Conservation (phyloP, 768 basidiomycete genomes). For the Phylloporus scabripes region DNA sequence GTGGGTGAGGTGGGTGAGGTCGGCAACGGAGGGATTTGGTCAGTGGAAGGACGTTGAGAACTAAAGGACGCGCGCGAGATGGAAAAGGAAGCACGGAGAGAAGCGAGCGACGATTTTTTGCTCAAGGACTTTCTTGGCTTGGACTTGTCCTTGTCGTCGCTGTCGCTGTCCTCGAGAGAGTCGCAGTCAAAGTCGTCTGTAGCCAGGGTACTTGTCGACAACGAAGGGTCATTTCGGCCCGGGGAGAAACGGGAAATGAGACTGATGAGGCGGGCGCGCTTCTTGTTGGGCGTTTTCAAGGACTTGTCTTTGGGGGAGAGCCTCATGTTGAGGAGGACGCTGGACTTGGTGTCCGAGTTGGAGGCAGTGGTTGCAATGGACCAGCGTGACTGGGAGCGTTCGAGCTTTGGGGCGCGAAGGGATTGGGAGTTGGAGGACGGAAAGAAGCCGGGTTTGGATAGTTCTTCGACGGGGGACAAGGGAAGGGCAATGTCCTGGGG, state of each 20-base stretch:
- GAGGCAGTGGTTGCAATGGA: conserved; percentile 31
- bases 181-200: conserved; percentile 11
- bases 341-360: conserved; percentile 7
- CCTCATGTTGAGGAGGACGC: conserved; percentile 6
- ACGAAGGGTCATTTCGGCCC: conserved; percentile 19
- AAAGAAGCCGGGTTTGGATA: background rate
- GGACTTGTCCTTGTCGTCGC: conserved; percentile 13
- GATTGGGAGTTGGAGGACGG: background rate
- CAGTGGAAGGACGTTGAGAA: conserved; percentile 22
- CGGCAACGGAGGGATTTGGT: conserved; percentile 27
- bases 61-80: conserved; percentile 26
- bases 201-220: conserved; percentile 1
- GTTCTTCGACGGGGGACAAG: conserved; percentile 17
- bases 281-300: conserved; percentile 22
- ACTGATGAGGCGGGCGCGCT: conserved; percentile 30
- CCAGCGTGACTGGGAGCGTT: conserved; percentile 23
- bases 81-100: conserved; percentile 27
- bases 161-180: conserved; percentile 17
- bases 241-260: conserved; percentile 30
- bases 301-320: conserved; percentile 17
- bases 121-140: conserved; percentile 16
- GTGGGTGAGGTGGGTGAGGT: conserved; percentile 27
- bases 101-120: conserved; percentile 30
- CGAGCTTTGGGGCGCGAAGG: conserved; percentile 5
- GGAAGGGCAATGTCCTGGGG: conserved; percentile 27